A percentile compares a stretch with the other conserved stretches of the same genome.
phyloP scores from a whole-genome alignment of 768 basidiomycete species.

The Chalciporus pseudorubinellus region DNA sequence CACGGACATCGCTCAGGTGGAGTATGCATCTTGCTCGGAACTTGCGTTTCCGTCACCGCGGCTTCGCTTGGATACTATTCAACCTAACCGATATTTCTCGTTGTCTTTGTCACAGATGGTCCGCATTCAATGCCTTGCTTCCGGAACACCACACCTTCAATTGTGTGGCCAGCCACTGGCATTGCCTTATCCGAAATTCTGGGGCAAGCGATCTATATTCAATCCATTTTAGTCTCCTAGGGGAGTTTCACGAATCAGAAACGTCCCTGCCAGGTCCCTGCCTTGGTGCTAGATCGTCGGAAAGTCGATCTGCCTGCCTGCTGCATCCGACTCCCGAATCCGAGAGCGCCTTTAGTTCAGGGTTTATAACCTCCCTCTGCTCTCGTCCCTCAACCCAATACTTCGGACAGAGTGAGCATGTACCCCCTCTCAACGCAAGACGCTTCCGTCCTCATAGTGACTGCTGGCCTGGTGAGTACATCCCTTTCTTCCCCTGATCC shows the following conservation, averaged over 20 bases:
- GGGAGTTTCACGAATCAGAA: slow-evolving; percentile 18
- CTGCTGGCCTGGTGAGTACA: slow-evolving; percentile 25
- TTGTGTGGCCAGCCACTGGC: slow-evolving; percentile 9
- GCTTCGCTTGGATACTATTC: slow-evolving; percentile 32
- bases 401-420: slow-evolving; percentile 18
- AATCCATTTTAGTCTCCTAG: slow-evolving; percentile 13
- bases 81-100: slow-evolving; percentile 32
- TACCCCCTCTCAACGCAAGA: slow-evolving; percentile 16
- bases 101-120: slow-evolving; percentile 32
- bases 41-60: slow-evolving; percentile 36
- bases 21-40: slow-evolving; percentile 33
- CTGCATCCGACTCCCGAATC: slow-evolving; percentile 31
- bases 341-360: slow-evolving; percentile 25
- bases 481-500: not conserved
- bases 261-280: slow-evolving; percentile 21
- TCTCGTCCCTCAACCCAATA: slow-evolving; percentile 18
- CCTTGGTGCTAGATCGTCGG: slow-evolving; percentile 33
- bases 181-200: slow-evolving; percentile 18
- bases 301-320: slow-evolving; percentile 34
- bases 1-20: slow-evolving; percentile 35
- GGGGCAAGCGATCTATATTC: slow-evolving; percentile 16
- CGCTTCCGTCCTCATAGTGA: slow-evolving; percentile 17
- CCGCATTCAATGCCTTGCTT: slow-evolving; percentile 23
- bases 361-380: slow-evolving; percentile 22
- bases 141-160: slow-evolving; percentile 17